These are phyloP conservation scores for Neurospora africana DNA, from an alignment of 495 filamentous ascomycete species.

Conservation along the genomic window DNA sequence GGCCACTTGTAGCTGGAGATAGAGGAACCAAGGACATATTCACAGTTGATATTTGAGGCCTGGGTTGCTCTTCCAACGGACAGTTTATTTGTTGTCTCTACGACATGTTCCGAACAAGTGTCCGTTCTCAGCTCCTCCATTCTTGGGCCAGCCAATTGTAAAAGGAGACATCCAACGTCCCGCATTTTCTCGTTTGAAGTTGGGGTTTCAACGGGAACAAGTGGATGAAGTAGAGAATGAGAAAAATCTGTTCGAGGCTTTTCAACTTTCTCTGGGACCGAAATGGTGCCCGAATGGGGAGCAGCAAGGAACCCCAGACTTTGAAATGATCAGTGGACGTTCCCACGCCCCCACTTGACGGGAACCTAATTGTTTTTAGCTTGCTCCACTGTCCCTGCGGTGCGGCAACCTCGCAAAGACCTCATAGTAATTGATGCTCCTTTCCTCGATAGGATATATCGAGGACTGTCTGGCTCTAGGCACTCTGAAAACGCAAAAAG, in stretches of 20 bases:
- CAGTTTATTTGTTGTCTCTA: not conserved
- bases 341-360: not conserved
- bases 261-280: no score
- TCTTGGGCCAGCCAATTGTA: not conserved
- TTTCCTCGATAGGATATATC: not conserved
- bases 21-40: not conserved
- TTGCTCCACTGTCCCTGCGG: not conserved
- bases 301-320: not conserved
- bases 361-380: not conserved
- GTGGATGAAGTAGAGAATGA: no score
- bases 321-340: not conserved
- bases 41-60: not conserved
- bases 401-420: not conserved
- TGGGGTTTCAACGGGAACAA: not conserved
- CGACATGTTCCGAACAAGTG: not conserved
- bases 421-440: not conserved
- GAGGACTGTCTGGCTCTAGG: not conserved
- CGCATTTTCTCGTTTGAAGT: not conserved
- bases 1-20: no score
- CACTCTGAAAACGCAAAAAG: not conserved
- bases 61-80: not conserved
- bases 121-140: not conserved
- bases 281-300: not conserved
- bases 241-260: no score
- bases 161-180: not conserved